Percentiles rank a stretch among this genome's conserved stretches.
phyloP scores from a whole-genome alignment of 345 rosid genomes.

The Citrus reticulata region DNA sequence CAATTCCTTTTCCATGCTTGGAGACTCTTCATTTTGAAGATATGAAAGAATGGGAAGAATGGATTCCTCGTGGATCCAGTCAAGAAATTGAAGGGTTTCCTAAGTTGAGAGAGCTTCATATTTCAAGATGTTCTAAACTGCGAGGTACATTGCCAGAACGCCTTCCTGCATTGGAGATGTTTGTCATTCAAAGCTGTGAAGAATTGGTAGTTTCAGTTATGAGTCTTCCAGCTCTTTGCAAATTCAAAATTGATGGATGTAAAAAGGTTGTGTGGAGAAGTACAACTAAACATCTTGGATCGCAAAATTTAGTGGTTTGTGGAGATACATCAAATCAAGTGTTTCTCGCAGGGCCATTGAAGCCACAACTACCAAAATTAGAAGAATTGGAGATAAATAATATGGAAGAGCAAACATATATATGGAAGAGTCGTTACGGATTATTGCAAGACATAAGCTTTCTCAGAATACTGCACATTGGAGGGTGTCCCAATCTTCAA shows the following conservation, averaged over 20 bases:
- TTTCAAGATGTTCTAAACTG: conserved; percentile 25
- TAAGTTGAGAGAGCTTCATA: conserved; percentile 22
- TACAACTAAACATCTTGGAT: background rate
- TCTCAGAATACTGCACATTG: background rate
- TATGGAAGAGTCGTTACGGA: background rate
- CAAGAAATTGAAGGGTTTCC: conserved; percentile 20
- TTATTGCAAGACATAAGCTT: background rate
- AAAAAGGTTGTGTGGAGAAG: background rate
- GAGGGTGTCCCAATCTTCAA: background rate
- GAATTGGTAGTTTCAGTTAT: background rate
- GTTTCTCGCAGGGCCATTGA: background rate
- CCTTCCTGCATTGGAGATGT: conserved; percentile 12
- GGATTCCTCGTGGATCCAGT: conserved; percentile 13
- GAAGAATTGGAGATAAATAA: conserved; percentile 1
- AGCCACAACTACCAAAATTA: background rate
- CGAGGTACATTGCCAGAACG: conserved; percentile 11
- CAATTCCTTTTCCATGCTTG: background rate
- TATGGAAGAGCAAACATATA: background rate
- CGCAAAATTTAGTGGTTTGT: background rate
- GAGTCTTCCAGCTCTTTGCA: background rate
- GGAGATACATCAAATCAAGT: background rate
- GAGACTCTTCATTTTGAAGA: conserved; percentile 14
- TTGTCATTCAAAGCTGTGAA: background rate
- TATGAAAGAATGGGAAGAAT: conserved; percentile 30
- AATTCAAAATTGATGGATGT: background rate